phyloP scores from a whole-genome alignment of 257 asterid species.

The Capsicum rhomboideum region DNA sequence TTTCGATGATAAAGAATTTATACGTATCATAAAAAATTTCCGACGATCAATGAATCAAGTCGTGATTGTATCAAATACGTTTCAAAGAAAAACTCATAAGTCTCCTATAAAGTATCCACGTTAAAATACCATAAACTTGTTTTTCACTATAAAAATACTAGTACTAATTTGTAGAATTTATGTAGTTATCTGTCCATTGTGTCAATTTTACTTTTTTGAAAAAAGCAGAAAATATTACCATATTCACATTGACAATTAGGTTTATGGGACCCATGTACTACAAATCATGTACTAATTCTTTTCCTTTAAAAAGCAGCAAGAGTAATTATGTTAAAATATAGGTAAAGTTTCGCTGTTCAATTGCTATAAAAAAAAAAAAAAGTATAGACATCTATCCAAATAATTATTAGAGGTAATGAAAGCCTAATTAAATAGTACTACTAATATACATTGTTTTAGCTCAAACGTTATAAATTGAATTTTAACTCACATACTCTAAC shows the following conservation, averaged over 20 bases:
- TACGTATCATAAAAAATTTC: background rate
- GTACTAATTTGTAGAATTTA: background rate
- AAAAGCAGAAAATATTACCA: background rate
- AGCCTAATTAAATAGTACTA: background rate
- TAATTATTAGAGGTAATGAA: background rate
- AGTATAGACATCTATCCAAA: background rate
- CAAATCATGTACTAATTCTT: background rate
- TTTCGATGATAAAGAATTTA: accelerated
- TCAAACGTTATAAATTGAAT: background rate
- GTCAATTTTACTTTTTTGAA: background rate
- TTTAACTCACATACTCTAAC: background rate
- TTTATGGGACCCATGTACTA: background rate
- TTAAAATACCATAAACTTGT: background rate
- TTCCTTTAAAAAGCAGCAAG: background rate
- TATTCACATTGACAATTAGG: background rate
- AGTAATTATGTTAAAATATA: background rate
- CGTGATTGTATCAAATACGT: background rate
- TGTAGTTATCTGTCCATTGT: background rate
- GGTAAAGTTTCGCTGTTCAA: background rate
- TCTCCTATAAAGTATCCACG: background rate
- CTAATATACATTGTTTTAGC: background rate
- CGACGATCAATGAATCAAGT: background rate
- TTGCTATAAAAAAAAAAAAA: background rate
- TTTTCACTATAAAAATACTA: background rate
- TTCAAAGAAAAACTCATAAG: background rate